A percentile compares a stretch with the other conserved stretches of the same genome.
Conservation (phyloP, 352 stramenopile genomes). For the Lagenidium sp. region DNA sequence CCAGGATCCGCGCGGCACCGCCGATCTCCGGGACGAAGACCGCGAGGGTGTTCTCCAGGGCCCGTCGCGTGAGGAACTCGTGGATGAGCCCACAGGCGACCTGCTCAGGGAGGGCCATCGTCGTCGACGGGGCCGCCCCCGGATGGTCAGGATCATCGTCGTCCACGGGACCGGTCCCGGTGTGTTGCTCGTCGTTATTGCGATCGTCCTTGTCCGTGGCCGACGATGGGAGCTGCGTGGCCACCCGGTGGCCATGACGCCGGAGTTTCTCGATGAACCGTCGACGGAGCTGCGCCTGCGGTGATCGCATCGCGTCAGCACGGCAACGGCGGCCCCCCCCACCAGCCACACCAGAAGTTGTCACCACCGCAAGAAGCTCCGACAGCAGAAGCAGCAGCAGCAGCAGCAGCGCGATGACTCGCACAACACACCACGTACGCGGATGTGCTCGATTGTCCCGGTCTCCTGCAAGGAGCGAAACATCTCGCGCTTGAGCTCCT, state of each 20-base stretch:
- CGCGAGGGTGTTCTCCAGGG: slow-evolving; percentile 45
- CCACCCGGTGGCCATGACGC: slow-evolving; percentile 17
- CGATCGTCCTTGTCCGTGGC: neutral
- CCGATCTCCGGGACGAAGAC: slow-evolving; percentile 69
- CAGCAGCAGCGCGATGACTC: no score
- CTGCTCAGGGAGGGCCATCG: slow-evolving; percentile 29
- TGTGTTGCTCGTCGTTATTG: slow-evolving; percentile 6
- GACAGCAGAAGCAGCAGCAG: no score
- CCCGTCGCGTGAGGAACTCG: slow-evolving; percentile 39
- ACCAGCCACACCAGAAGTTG: no score
- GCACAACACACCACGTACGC: no score
- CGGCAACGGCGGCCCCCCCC: neutral
- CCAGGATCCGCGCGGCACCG: slow-evolving; percentile 27
- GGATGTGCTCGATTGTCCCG: slow-evolving; percentile 49
- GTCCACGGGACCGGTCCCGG: no score
- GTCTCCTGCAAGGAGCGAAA: slow-evolving; percentile 59
- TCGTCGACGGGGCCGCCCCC: neutral
- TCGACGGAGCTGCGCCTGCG: slow-evolving; percentile 53
- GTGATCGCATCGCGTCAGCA: neutral
- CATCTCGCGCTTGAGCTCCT: slow-evolving; percentile 61
- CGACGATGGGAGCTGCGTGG: neutral
- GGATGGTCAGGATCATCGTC: neutral
- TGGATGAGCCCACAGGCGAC: slow-evolving; percentile 48
- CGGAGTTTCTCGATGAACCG: slow-evolving; percentile 67
- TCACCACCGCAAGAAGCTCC: no score